phyloP scores from a whole-genome alignment of 2,329 filamentous ascomycete species.

The Dothistroma pini region DNA sequence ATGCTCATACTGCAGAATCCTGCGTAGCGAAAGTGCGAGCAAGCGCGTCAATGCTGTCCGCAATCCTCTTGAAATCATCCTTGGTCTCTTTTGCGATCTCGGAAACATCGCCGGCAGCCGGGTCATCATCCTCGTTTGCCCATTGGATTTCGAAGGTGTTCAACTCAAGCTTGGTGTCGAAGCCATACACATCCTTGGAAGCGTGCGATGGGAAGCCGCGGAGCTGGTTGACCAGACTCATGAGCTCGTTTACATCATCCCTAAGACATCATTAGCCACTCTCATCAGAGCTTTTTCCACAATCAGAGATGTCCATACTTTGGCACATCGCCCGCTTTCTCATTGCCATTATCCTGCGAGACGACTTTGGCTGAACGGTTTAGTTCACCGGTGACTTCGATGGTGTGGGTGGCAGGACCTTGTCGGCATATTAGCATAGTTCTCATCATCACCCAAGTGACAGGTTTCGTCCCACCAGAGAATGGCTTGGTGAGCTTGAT shows the following conservation, averaged over 20 bases:
- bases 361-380: slow-evolving; percentile 39
- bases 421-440: slow-evolving; percentile 17
- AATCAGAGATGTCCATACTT: slow-evolving; percentile 21
- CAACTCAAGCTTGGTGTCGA: slow-evolving; percentile 39
- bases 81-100: slow-evolving; percentile 41
- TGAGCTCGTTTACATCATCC: slow-evolving; percentile 42
- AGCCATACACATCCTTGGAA: slow-evolving; percentile 40
- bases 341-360: slow-evolving; percentile 33
- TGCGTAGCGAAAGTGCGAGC: slow-evolving; percentile 41
- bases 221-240: slow-evolving; percentile 37
- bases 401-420: slow-evolving; percentile 34
- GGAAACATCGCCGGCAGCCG: slow-evolving; percentile 3
- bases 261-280: slow-evolving; percentile 21
- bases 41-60: slow-evolving; percentile 42
- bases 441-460: neutral
- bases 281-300: neutral
- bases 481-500: slow-evolving; percentile 35
- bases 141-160: slow-evolving; percentile 44
- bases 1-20: slow-evolving; percentile 31
- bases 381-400: slow-evolving; percentile 42
- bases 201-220: slow-evolving; percentile 41
- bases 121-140: slow-evolving; percentile 14
- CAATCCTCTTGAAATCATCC: slow-evolving; percentile 42
- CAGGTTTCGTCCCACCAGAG: slow-evolving; percentile 22
- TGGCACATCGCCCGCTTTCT: slow-evolving; percentile 41